Conservation (phyloP, 176 grass and related monocot species). For the Stipa capillata region DNA sequence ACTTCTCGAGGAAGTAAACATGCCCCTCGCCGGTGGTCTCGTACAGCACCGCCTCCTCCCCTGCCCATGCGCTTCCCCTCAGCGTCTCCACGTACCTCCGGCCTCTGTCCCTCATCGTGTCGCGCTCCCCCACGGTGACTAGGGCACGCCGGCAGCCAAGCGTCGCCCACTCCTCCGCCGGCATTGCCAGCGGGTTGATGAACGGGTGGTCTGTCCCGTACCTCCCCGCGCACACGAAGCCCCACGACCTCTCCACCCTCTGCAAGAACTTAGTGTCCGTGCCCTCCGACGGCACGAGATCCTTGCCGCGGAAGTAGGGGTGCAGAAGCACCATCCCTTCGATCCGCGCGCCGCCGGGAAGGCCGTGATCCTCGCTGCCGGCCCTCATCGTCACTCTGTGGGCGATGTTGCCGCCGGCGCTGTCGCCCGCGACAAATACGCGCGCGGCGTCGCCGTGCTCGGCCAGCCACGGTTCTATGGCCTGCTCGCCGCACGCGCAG, state of each 20-base stretch:
- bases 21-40: slow-evolving; percentile 15
- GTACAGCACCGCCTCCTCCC: slow-evolving; percentile 22
- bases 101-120: slow-evolving; percentile 36
- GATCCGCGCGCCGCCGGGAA: not conserved
- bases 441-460: slow-evolving; percentile 39
- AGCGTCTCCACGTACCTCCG: slow-evolving; percentile 34
- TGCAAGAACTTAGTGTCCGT: not conserved
- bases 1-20: slow-evolving; percentile 21
- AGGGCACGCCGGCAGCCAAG: slow-evolving; percentile 28
- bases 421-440: slow-evolving; percentile 49
- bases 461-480: slow-evolving; percentile 52
- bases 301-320: slow-evolving; percentile 45
- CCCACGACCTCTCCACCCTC: not conserved
- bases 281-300: slow-evolving; percentile 27
- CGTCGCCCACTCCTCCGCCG: slow-evolving; percentile 17
- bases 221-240: slow-evolving; percentile 11
- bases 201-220: slow-evolving; percentile 41
- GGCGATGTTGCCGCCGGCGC: slow-evolving; percentile 50
- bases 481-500: not conserved
- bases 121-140: slow-evolving; percentile 36
- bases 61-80: slow-evolving; percentile 46
- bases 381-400: slow-evolving; percentile 42
- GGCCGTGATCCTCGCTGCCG: not conserved
- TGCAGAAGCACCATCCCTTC: slow-evolving; percentile 40
- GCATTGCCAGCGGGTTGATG: slow-evolving; percentile 40